These are phyloP conservation scores for Flaveria trinervia DNA, from an alignment of 129 eudicot species.

Conservation along the genomic window DNA sequence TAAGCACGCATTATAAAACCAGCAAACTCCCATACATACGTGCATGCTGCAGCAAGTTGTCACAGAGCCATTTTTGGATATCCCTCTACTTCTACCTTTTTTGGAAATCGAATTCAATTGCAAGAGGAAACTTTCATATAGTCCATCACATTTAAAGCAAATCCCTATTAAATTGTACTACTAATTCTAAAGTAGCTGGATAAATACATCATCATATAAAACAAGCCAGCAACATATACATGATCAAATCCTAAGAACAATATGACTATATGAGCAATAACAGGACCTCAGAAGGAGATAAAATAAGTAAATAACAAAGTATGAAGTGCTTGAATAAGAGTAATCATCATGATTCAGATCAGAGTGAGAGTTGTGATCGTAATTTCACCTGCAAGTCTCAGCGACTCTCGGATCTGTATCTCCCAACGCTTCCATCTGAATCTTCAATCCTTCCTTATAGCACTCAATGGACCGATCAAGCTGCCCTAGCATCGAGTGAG, in stretches of 20 bases:
- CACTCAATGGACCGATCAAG: constrained; percentile 86
- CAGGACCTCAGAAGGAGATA: background rate
- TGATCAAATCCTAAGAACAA: background rate
- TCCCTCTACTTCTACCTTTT: background rate
- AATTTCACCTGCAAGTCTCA: constrained; percentile 85
- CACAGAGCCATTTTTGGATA: background rate
- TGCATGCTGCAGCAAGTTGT: background rate
- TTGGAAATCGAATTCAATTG: background rate
- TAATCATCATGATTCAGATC: background rate
- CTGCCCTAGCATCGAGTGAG: constrained; percentile 90
- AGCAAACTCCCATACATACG: background rate
- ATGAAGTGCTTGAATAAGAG: background rate
- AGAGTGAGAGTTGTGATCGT: background rate
- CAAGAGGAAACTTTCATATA: background rate
- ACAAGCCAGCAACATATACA: constrained; percentile 4
- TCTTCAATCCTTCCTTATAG: constrained; percentile 82
- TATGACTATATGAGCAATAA: background rate
- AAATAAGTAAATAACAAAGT: background rate
- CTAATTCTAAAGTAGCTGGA: background rate
- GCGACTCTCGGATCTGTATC: constrained; percentile 97
- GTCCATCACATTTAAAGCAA: background rate
- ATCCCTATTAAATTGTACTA: background rate
- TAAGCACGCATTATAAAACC: background rate
- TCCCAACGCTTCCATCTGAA: constrained; percentile 89
- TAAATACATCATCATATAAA: background rate